Evolutionary conservation across 1,139 yeast species (phyloP).

Genomic region (Yamadazyma oceani): DNA sequence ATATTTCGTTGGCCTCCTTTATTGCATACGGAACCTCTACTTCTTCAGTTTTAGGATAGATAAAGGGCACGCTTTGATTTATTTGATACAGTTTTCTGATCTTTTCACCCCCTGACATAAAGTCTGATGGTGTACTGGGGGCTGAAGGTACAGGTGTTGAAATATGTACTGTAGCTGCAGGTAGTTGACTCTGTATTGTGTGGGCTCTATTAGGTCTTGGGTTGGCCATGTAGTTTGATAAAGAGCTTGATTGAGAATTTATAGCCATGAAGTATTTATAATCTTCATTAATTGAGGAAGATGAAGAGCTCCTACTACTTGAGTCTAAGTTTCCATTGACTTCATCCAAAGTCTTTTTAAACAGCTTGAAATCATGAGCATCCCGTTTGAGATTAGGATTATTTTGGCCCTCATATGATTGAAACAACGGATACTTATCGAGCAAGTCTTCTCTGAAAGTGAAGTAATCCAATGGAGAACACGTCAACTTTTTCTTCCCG

Average conservation of each 20-base stretch:
- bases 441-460: constrained; percentile 73
- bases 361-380: constrained; percentile 20
- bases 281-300: constrained; percentile 20
- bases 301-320: constrained; percentile 3
- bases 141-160: constrained; percentile 94
- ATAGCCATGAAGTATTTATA: constrained; percentile 43
- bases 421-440: constrained; percentile 71
- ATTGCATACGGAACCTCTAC: constrained; percentile 68
- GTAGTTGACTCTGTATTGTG: constrained; percentile 54
- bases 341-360: constrained; percentile 16
- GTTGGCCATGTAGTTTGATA: constrained; percentile 58
- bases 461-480: constrained; percentile 79
- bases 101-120: constrained; percentile 60
- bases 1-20: constrained; percentile 66
- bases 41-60: constrained; percentile 53
- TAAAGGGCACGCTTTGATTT: constrained; percentile 75
- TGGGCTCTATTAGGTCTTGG: constrained; percentile 59
- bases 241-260: constrained; percentile 46
- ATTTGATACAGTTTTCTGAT: constrained; percentile 74
- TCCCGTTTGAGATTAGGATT: constrained; percentile 10
- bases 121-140: constrained; percentile 60
- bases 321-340: constrained; percentile 1
- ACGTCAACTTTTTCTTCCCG: constrained; percentile 34
- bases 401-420: constrained; percentile 15
- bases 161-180: constrained; percentile 68